Evolutionary conservation across 1,139 yeast genomes (phyloP), one percentile per base, ranked within the genome.

Genomic region (Magnusiomyces suaveolens): DNA sequence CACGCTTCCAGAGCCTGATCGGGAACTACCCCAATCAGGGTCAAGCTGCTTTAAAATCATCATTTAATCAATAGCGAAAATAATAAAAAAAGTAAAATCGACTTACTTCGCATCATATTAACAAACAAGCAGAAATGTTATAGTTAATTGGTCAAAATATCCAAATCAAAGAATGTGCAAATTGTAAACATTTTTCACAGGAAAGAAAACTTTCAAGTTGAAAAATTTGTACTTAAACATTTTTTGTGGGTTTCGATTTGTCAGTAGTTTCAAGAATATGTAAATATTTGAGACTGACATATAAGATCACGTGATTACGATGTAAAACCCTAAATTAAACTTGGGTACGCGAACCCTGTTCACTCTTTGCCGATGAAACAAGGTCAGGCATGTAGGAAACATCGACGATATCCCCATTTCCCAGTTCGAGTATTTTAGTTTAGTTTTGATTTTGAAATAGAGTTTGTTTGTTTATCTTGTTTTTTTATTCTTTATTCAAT

Each of bases 1-100:
- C 3, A 16, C 16, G 16, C 41, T 36, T 36, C 41, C 41, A 36
- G 16, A 16, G 18, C 41, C 48, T 25, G 21, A 21, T 18, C 48
- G 48, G 48, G 48, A 46, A 46, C 48, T 25, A 46, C 48, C 48
- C 48, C 48, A 46, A 46, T 21, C 33, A 46, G 48, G 20, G 48
- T 46, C 48, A 46, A 46, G 48, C 38, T 25, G 36, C 18, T 26
- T 14, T 12, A 29, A 41, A 10, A 46, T 46, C 48, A 46, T 46
- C 48, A 46, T 24, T 29, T 46, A 16, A 46, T 20, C 24, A 25
- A 25, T 18, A 16, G 38, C 10, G 20, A 41, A 46, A 18, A 46
- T 2, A 26, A 26, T 26, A 46, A 29, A 16, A 46, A 46, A 25
- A 46, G 18, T 6, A 23, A 46, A 46, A 6, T 2, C 6, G 18